A percentile compares a stretch with the other conserved stretches of the same genome.
phyloP scores from a whole-genome alignment of 2,329 filamentous ascomycete genomes.

The Talaromyces albobiverticillius region DNA sequence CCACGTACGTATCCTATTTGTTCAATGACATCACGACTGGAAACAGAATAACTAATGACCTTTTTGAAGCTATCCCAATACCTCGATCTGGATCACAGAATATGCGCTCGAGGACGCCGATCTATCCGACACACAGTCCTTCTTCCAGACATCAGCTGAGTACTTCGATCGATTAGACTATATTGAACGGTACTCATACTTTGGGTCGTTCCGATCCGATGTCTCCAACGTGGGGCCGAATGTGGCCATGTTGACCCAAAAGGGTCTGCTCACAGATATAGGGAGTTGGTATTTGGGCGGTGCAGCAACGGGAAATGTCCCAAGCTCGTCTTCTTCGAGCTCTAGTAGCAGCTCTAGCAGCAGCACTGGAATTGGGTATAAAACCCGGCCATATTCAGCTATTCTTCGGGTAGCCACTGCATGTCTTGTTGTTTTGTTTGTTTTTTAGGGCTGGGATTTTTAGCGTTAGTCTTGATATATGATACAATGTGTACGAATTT shows the following conservation, averaged over 20 bases:
- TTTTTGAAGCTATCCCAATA: conserved; percentile 11
- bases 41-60: background rate
- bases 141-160: conserved; percentile 13
- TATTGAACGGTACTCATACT: conserved; percentile 14
- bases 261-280: conserved; percentile 13
- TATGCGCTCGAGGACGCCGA: conserved; percentile 9
- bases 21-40: background rate
- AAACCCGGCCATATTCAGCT: background rate
- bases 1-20: conserved; percentile 1
- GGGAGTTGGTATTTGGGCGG: conserved; percentile 14
- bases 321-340: conserved; percentile 4
- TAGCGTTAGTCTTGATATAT: background rate
- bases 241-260: conserved; percentile 11
- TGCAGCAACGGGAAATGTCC: conserved; percentile 11
- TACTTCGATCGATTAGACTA: conserved; percentile 16
- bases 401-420: background rate
- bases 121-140: conserved; percentile 6
- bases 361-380: background rate
- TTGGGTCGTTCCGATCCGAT: conserved; percentile 11
- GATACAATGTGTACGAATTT: background rate
- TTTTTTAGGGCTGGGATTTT: background rate
- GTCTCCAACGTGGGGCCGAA: conserved; percentile 14
- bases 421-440: background rate
- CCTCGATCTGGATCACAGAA: conserved; percentile 13
- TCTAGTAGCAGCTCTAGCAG: background rate